Evolutionary conservation across 2,329 filamentous ascomycete genomes (phyloP).

Genomic region (Aspergillus sp.): DNA sequence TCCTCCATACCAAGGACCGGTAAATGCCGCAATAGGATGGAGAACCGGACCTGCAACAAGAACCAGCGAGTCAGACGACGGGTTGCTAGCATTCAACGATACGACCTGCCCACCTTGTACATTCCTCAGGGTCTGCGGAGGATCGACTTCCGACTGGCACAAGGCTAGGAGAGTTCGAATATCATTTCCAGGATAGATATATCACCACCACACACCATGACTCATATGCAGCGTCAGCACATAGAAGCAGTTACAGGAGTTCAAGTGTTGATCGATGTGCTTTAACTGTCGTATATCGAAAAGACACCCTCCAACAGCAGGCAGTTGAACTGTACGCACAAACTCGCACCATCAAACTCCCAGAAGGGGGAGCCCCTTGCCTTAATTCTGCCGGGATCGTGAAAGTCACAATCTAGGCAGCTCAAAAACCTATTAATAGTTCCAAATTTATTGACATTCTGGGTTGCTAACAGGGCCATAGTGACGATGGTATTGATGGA

Average conservation of each 20-base stretch:
- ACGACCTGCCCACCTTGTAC: slow-evolving; percentile 14
- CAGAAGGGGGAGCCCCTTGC: neutral
- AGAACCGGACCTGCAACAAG: slow-evolving; percentile 3
- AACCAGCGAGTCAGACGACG: slow-evolving; percentile 22
- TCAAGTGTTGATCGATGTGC: neutral
- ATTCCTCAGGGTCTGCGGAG: slow-evolving; percentile 18
- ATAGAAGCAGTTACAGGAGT: neutral
- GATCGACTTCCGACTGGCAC: slow-evolving; percentile 3
- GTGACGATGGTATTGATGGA: neutral
- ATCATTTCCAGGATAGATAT: neutral
- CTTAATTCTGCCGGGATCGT: neutral
- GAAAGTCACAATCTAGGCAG: neutral
- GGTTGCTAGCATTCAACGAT: slow-evolving; percentile 11
- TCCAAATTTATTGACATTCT: neutral
- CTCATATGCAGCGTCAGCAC: neutral
- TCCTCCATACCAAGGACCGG: slow-evolving; percentile 24
- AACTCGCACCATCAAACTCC: neutral
- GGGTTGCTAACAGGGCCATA: neutral
- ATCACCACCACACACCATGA: neutral
- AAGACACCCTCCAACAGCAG: neutral
- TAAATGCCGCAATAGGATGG: slow-evolving; percentile 16
- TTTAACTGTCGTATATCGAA: neutral
- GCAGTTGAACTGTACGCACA: neutral
- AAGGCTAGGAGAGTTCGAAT: neutral
- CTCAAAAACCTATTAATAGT: neutral